Evolutionary conservation across 176 grass and related monocot species (phyloP).

Genomic region (Oryza meridionalis): DNA sequence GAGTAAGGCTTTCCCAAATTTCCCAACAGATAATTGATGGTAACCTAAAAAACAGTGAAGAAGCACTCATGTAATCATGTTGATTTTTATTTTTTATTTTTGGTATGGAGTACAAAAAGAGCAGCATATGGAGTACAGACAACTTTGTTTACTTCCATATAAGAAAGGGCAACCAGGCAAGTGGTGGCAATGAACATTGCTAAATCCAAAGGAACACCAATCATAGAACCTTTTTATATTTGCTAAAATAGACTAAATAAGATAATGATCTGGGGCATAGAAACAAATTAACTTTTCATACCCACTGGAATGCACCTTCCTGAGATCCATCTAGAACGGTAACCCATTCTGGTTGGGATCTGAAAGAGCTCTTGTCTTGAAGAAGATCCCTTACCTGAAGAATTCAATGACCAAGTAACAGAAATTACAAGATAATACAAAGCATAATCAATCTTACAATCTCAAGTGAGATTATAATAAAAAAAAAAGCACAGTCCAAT

Average conservation of each 20-base stretch:
- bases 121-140: neutral
- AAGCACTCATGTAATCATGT: slow-evolving; percentile 25
- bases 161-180: neutral
- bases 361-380: slow-evolving; percentile 83
- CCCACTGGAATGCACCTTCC: slow-evolving; percentile 98
- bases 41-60: slow-evolving; percentile 60
- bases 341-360: slow-evolving; percentile 88
- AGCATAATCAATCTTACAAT: neutral
- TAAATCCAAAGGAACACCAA: slow-evolving; percentile 17
- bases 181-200: neutral
- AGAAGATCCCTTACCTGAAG: slow-evolving; percentile 90
- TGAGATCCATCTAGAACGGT: slow-evolving; percentile 93
- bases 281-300: slow-evolving; percentile 42
- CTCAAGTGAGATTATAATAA: slow-evolving; percentile 20
- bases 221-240: neutral
- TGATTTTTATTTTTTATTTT: slow-evolving; percentile 18
- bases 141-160: slow-evolving; percentile 36
- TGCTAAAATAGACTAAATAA: neutral
- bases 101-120: slow-evolving; percentile 22
- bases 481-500: slow-evolving; percentile 21
- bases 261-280: neutral
- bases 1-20: slow-evolving; percentile 84
- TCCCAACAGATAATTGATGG: slow-evolving; percentile 88
- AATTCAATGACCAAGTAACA: slow-evolving; percentile 17
- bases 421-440: slow-evolving; percentile 5